These are phyloP conservation scores for Glonium stellatum DNA, from an alignment of 495 filamentous ascomycete genomes.

Conservation along the genomic window DNA sequence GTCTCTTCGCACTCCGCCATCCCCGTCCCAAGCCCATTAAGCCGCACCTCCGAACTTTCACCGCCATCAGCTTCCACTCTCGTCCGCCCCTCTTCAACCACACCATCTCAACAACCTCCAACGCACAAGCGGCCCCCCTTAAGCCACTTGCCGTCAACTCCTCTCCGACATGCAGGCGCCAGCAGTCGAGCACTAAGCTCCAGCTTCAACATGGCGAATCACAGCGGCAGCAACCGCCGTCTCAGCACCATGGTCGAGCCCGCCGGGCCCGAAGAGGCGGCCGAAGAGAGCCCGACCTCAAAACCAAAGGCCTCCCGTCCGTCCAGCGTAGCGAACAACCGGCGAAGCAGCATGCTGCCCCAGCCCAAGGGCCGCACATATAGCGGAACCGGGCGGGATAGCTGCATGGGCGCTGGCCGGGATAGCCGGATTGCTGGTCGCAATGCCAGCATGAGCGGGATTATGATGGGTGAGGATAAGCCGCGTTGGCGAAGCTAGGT, in stretches of 20 bases:
- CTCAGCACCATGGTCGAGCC: background rate
- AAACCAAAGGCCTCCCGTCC: conserved; percentile 12
- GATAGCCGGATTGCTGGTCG: conserved; percentile 7
- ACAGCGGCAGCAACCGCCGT: conserved; percentile 6
- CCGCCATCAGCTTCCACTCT: conserved; percentile 11
- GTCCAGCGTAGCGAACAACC: conserved; percentile 1
- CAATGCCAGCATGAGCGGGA: conserved; percentile 6
- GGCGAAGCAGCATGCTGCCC: conserved; percentile 12
- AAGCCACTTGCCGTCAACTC: conserved; percentile 23
- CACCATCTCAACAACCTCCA: conserved; percentile 16
- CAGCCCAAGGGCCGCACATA: conserved; percentile 4
- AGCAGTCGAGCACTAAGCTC: conserved; percentile 11
- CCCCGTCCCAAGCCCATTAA: conserved; percentile 25
- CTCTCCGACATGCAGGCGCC: background rate
- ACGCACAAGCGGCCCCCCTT: conserved; percentile 8
- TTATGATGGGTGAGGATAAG: background rate
- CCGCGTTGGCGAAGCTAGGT: conserved; percentile 5
- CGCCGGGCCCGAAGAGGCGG: background rate
- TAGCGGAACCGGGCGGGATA: conserved; percentile 12
- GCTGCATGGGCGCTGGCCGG: conserved; percentile 12
- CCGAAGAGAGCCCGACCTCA: conserved; percentile 15
- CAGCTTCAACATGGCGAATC: background rate
- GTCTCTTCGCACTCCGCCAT: conserved; percentile 26
- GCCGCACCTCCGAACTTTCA: conserved; percentile 8
- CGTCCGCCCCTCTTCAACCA: conserved; percentile 18